Conservation (phyloP, 2,329 filamentous ascomycete species). For the Apiospora koreana region DNA sequence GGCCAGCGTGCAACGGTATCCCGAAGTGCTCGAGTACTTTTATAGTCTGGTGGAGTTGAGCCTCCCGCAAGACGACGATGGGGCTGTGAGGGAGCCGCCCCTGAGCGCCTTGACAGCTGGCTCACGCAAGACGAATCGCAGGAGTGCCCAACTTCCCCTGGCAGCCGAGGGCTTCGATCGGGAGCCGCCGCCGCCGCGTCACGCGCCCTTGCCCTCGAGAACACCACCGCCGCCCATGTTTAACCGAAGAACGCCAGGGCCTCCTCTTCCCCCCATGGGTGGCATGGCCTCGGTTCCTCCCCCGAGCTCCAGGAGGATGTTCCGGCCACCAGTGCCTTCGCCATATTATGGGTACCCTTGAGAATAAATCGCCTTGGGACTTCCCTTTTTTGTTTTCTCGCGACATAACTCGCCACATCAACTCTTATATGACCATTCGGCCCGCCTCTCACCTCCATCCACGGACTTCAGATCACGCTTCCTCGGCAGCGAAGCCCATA, state of each 20-base stretch:
- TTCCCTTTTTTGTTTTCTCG: background rate
- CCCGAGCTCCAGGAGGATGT: slow-evolving; percentile 14
- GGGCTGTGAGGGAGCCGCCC: slow-evolving; percentile 60
- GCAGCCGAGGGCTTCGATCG: slow-evolving; percentile 38
- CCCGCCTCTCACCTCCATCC: background rate
- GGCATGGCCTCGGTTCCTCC: slow-evolving; percentile 30
- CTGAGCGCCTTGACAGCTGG: slow-evolving; percentile 53
- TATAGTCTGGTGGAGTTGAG: slow-evolving; percentile 69
- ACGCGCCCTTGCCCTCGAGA: slow-evolving; percentile 26
- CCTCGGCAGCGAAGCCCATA: background rate
- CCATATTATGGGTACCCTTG: slow-evolving; percentile 22
- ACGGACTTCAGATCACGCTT: background rate
- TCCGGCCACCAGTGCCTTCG: slow-evolving; percentile 5
- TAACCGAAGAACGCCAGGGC: slow-evolving; percentile 40
- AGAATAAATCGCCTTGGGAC: background rate
- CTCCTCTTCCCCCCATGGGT: slow-evolving; percentile 27
- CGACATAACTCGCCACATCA: background rate
- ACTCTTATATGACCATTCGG: background rate
- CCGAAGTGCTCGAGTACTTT: slow-evolving; percentile 81
- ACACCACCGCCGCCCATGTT: slow-evolving; percentile 39
- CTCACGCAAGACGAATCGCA: slow-evolving; percentile 48
- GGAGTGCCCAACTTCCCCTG: slow-evolving; percentile 32
- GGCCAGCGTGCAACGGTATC: slow-evolving; percentile 72
- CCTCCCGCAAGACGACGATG: slow-evolving; percentile 63
- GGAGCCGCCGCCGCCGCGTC: background rate